Evolutionary conservation across 164 flowering plant genomes (phyloP).

Genomic region (Magnolia sinica): DNA sequence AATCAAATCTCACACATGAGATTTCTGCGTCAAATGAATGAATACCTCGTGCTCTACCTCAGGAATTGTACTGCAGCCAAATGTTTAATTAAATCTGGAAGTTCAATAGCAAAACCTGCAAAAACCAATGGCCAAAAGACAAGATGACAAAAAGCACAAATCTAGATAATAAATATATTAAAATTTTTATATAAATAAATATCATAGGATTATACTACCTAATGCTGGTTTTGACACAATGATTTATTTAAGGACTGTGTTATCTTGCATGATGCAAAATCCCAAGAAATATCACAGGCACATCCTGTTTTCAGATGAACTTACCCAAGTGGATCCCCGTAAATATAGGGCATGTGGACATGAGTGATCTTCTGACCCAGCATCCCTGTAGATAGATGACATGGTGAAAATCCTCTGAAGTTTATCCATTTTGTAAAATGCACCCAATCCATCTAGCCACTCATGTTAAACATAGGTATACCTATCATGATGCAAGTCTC

Average conservation of each 20-base stretch:
- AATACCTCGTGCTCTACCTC: no score
- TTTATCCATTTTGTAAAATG: neutral
- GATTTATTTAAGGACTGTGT: neutral
- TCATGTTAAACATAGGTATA: neutral
- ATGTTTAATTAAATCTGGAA: no score
- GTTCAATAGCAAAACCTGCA: no score
- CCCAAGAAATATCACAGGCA: neutral
- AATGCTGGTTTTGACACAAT: no score
- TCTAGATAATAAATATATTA: no score
- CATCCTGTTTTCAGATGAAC: neutral
- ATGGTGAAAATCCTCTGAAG: neutral
- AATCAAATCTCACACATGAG: no score
- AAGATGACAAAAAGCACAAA: no score
- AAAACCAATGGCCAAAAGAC: no score
- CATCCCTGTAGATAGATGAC: neutral
- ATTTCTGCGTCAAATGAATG: no score
- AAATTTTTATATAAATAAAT: no score
- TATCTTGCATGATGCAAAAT: neutral
- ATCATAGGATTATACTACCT: no score
- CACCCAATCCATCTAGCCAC: neutral
- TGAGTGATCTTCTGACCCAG: neutral
- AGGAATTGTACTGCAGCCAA: no score
- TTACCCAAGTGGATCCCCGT: neutral
- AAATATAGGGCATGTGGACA: neutral
- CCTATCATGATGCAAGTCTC: conserved; percentile 39